Base-by-base conservation (phyloP, 148 eudicot genomes). In the Rhododendron griersonianum region DNA sequence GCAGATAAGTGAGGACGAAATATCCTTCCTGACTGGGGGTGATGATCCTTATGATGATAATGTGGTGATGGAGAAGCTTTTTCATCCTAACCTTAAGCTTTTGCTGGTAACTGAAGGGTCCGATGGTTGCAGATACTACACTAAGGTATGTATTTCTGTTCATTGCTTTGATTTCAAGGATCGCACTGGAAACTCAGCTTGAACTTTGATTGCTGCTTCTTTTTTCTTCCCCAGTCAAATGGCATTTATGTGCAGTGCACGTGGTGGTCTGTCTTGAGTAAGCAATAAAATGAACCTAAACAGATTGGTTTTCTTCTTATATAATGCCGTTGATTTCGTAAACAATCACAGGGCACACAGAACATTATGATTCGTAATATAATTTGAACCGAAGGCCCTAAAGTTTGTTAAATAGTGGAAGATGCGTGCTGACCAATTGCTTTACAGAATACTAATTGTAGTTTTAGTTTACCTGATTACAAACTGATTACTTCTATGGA, bases 1-100 rank as follows among this genome's bases (percentile, higher is more conserved):
- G 87, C 91, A 96, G 99, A 90, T 96, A 82, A 96, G 95, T 81
- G 99, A 96, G 88, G 99, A 96, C 0, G 99, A 96, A 89, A 92
- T 96, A 65, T 28, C 93, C 11, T 96, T 96, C 90, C 89, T 96
- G 90, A 96, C 98, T 16, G 89, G 89, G 30, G 96, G 94, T 61
- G 95, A 93, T 35, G 91, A 95, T 88, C 96, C 96, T 25, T 71
- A 91, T 82, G 93, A 94, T 39, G 99, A 94, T 82, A 69, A 91
- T 59, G 95, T 95, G 86, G 96, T 96, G 30, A 85, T 96, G 89
- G 86, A 86, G 84, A 93, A 94, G 89, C 94, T 96, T 78, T 96
- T 93, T 88, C 98, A 95, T 88, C 89, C 99, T 53, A 92, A 95
- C 87, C 92, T 96, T 71, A 89, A 92, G 91, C 95, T 96, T 83